phyloP scores from a whole-genome alignment of 169 alveolate species.

The Plasmodium adleri region DNA sequence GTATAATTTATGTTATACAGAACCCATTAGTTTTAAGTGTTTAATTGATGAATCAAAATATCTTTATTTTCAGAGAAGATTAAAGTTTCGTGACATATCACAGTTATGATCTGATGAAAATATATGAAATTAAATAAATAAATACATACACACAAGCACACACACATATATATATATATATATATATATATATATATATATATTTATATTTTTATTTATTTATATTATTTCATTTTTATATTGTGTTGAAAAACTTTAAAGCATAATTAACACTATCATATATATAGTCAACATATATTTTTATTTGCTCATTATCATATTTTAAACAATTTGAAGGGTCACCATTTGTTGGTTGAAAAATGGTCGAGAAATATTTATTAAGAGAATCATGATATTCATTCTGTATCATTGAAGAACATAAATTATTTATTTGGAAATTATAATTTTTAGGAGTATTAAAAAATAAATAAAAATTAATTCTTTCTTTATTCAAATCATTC shows the following conservation, averaged over 20 bases:
- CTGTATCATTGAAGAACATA: conserved; percentile 66
- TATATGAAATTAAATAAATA: not conserved
- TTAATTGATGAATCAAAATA: conserved; percentile 86
- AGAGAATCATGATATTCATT: conserved; percentile 65
- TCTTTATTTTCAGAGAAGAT: conserved; percentile 75
- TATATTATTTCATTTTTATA: not conserved
- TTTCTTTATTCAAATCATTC: conserved; percentile 3
- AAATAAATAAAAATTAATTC: conserved; percentile 46
- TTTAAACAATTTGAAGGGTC: conserved; percentile 12
- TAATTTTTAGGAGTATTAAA: conserved; percentile 57
- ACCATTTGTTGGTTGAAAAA: conserved; percentile 10
- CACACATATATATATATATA: not conserved
- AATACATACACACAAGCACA: not conserved
- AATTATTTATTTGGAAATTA: conserved; percentile 42
- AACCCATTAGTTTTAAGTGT: conserved; percentile 84
- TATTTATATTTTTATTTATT: not conserved
- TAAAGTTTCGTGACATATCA: conserved; percentile 78
- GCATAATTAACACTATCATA: conserved; percentile 47
- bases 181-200: not conserved
- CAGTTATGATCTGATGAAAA: conserved; percentile 16
- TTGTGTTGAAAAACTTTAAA: conserved; percentile 36
- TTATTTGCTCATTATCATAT: conserved; percentile 43
- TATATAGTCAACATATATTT: conserved; percentile 39
- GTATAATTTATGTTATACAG: conserved; percentile 80
- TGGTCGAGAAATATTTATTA: conserved; percentile 53